Conservation (phyloP, 1,284 basidiomycete species). For the Rhodotorula sp. region DNA sequence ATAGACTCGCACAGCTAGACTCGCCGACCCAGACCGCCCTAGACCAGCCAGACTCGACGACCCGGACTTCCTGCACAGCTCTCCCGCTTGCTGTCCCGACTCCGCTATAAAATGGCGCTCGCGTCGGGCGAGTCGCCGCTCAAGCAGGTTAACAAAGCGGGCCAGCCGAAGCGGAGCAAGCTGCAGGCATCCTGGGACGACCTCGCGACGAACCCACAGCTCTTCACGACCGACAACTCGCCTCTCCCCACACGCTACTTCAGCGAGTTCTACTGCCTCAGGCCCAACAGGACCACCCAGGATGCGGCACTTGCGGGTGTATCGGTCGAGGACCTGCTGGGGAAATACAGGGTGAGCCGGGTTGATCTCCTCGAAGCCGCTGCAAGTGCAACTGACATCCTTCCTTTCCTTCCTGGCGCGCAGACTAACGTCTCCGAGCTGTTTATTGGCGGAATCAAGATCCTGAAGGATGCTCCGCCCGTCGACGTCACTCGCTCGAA, state of each 20-base stretch:
- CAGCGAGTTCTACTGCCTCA: slow-evolving; percentile 42
- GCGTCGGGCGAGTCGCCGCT: slow-evolving; percentile 24
- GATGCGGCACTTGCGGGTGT: slow-evolving; percentile 14
- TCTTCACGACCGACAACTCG: slow-evolving; percentile 6
- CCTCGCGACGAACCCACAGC: slow-evolving; percentile 11
- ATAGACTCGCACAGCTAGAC: not conserved
- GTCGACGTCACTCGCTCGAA: slow-evolving; percentile 29
- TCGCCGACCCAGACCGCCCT: not conserved
- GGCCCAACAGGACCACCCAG: slow-evolving; percentile 10
- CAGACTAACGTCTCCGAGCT: slow-evolving; percentile 40
- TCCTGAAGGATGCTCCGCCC: slow-evolving; percentile 29
- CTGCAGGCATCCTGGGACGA: slow-evolving; percentile 23
- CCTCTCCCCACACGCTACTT: slow-evolving; percentile 24
- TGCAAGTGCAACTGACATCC: not conserved
- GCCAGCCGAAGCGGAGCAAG: slow-evolving; percentile 2
- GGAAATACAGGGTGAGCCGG: slow-evolving; percentile 20
- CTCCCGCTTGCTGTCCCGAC: not conserved
- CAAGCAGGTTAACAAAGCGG: slow-evolving; percentile 30
- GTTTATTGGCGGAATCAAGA: slow-evolving; percentile 35
- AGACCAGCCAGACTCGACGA: too few species aligned
- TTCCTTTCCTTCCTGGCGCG: not conserved
- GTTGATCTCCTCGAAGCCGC: not conserved
- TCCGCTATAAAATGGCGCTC: not conserved
- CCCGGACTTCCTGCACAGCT: not conserved
- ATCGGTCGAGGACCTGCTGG: slow-evolving; percentile 18